These are phyloP conservation scores for Eucalyptus urophylla DNA, from an alignment of 345 rosid species.

Conservation along the genomic window DNA sequence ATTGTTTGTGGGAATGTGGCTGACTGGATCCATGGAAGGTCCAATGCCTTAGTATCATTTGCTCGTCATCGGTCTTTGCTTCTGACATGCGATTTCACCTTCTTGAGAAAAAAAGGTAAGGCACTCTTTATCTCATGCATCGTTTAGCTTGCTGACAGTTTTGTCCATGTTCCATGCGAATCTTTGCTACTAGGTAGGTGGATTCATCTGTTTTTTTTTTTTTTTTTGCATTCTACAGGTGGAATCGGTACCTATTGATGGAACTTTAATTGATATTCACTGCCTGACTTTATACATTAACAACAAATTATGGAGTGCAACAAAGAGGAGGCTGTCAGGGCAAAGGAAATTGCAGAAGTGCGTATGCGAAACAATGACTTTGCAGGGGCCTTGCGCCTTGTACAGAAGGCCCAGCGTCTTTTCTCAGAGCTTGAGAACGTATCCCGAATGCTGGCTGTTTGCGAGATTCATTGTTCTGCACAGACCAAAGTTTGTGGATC, in stretches of 20 bases:
- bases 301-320: conserved; percentile 55
- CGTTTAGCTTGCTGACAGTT: not conserved
- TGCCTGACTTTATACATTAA: not conserved
- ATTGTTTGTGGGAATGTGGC: not conserved
- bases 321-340: conserved; percentile 83
- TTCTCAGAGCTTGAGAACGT: conserved; percentile 53
- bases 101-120: not conserved
- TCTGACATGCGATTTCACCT: not conserved
- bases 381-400: conserved; percentile 40
- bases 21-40: not conserved
- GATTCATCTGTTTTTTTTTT: not conserved
- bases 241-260: not conserved
- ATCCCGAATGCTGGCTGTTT: conserved; percentile 51
- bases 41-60: not conserved
- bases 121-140: not conserved
- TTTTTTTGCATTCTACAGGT: not conserved
- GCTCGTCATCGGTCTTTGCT: not conserved
- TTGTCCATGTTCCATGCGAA: not conserved
- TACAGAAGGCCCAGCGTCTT: conserved; percentile 52
- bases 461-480: conserved; percentile 67
- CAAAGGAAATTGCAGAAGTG: conserved; percentile 49
- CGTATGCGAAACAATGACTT: conserved; percentile 52
- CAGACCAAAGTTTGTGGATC: conserved; percentile 33
- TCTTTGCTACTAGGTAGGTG: not conserved
- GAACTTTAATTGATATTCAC: not conserved